Percentiles rank a stretch among this genome's conserved stretches.
Evolutionary conservation across 257 asterid genomes (phyloP).

Genomic region (Solanum okadae): DNA sequence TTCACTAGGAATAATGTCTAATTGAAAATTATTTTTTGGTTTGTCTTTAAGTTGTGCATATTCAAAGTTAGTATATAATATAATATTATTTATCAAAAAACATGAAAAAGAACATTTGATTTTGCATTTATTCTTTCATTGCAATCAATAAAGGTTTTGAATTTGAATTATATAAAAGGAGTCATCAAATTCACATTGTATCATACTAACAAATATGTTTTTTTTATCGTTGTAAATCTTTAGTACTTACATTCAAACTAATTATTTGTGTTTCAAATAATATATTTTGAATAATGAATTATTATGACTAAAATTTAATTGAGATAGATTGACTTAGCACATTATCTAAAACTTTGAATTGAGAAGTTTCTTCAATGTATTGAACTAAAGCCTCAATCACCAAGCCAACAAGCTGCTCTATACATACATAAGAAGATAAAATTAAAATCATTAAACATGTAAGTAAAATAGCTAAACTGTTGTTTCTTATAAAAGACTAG

Average conservation of each 20-base stretch:
- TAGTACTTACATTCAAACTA: not conserved
- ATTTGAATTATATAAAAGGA: not conserved
- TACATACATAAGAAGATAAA: too few species aligned
- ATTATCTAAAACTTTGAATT: not conserved
- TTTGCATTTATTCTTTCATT: not conserved
- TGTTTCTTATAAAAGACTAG: too few species aligned
- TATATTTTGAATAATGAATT: not conserved
- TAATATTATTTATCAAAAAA: too few species aligned
- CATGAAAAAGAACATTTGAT: not conserved
- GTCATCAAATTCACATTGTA: not conserved
- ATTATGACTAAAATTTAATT: not conserved
- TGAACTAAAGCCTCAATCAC: too few species aligned
- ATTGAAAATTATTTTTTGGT: too few species aligned
- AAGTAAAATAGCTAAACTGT: rapidly evolving
- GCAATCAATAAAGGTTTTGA: not conserved
- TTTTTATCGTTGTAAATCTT: not conserved
- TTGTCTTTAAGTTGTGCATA: not conserved
- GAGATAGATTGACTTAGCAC: not conserved
- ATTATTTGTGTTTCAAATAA: not conserved
- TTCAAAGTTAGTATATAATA: too few species aligned
- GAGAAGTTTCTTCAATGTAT: not conserved
- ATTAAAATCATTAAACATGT: too few species aligned
- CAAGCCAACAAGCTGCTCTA: too few species aligned
- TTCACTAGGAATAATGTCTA: not conserved
- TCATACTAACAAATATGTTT: not conserved